Base-by-base conservation (phyloP, 257 asterid species). In the Jacaranda mimosifolia region DNA sequence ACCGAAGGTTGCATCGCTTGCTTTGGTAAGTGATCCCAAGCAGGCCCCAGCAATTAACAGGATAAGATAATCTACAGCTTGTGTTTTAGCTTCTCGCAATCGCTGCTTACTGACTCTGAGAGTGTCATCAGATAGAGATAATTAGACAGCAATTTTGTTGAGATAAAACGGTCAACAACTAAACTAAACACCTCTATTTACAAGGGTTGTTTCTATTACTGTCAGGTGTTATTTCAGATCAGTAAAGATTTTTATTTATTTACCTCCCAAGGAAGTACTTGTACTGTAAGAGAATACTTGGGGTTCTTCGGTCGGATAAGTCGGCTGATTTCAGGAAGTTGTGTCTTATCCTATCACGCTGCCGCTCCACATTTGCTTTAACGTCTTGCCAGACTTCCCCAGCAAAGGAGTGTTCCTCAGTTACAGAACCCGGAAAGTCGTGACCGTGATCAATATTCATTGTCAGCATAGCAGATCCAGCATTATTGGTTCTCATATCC, bases 351-450 rank as follows among this genome's bases (percentile, higher is more conserved):
- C 72, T 69, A 62, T 88, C 93, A 14, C 86, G 85, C 65, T 81
- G 62, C 58, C 77, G 70, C 81, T 86, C 86, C 73, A 88, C 84
- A 71, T 83, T 88, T 43, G 86, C 88, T 79, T 77, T 88, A 51
- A 88, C 84, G 78, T 88, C 91, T 72, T 84, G 89, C 93, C 91
- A 86, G 14, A 88, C 84, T 77, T 86, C 89, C 57, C 89, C 89
- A 35, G 85, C 87, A 69, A 88, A 88, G 35, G 93, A 88, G 38
- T 76, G 85, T 60, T 88, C 93, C 80, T 83, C 91, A n/a, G 63
- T 48, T 12, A 48, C 72, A 26, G 79, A 86, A 78, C 49, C 81
- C 39, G 43, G 59, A 18, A 80, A 70, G 64, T 68, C 82, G 68
- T 69, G 79, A 65, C 19, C 79, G 12, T 58, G 81, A 64, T 76